A percentile compares a stretch with the other conserved stretches of the same genome.
phyloP scores from a whole-genome alignment of 352 stramenopile genomes.

The Sclerospora graminicola region DNA sequence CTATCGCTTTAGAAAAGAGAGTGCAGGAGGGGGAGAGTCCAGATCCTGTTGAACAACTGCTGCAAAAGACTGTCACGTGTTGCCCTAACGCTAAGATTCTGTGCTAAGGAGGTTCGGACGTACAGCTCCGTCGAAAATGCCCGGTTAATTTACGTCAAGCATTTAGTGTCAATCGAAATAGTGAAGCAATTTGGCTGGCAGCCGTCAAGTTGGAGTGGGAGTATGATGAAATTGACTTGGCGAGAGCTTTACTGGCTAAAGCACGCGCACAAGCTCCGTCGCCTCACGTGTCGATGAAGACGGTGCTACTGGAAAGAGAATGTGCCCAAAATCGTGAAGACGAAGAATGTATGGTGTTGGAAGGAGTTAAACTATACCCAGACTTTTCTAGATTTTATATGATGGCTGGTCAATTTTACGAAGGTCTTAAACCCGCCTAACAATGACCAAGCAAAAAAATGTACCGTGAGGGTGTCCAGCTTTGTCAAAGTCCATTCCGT shows the following conservation, averaged over 20 bases:
- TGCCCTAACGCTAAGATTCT: too few relatives aligned
- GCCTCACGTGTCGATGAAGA: conserved; percentile 96
- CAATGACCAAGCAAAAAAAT: conserved; percentile 82
- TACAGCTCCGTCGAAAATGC: conserved; percentile 90
- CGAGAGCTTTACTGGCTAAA: too few relatives aligned
- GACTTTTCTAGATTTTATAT: conserved; percentile 93
- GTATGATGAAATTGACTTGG: too few relatives aligned
- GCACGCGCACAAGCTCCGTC: conserved; percentile 80
- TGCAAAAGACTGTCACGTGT: too few relatives aligned
- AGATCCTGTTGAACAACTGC: too few relatives aligned
- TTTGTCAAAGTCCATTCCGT: conserved; percentile 86
- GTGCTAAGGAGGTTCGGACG: conserved; percentile 95
- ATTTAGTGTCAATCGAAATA: conserved; percentile 93
- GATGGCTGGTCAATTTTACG: too few relatives aligned
- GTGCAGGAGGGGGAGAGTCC: conserved; percentile 70
- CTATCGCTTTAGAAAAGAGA: conserved; percentile 94
- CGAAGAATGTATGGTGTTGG: conserved; percentile 83
- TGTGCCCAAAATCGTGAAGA: too few relatives aligned
- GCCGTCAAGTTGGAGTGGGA: too few relatives aligned
- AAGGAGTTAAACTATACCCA: conserved; percentile 86
- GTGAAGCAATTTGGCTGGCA: too few relatives aligned
- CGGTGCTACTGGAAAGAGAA: conserved; percentile 89
- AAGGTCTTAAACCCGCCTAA: conserved; percentile 36
- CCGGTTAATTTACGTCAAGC: conserved; percentile 92
- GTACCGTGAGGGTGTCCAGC: conserved; percentile 89